These are phyloP conservation scores for Aspergillus sp. DNA, from an alignment of 2,329 filamentous ascomycete species.

Conservation along the genomic window DNA sequence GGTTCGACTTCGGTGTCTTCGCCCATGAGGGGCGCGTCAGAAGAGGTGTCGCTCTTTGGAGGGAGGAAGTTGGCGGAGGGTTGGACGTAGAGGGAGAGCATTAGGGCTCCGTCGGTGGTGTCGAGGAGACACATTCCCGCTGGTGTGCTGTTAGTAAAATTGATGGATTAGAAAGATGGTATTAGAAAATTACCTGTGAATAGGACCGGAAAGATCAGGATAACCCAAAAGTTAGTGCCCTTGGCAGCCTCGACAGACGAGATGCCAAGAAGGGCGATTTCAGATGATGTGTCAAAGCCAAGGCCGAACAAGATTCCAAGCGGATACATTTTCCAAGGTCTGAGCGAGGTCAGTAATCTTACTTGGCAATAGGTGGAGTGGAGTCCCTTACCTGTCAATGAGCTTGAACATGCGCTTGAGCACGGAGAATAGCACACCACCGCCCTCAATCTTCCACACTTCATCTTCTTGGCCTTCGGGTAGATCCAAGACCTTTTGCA, in stretches of 20 bases:
- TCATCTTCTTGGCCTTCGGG: constrained; percentile 50
- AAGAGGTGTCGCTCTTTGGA: constrained; percentile 24
- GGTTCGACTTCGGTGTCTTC: constrained; percentile 24
- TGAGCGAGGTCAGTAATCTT: constrained; percentile 15
- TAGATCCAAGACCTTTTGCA: constrained; percentile 62
- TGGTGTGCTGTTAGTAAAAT: constrained; percentile 29
- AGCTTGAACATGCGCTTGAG: constrained; percentile 77
- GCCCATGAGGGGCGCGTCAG: constrained; percentile 19
- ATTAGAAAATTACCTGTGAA: constrained; percentile 69
- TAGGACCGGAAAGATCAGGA: constrained; percentile 83
- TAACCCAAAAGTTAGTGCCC: constrained; percentile 91
- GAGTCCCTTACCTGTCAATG: constrained; percentile 52
- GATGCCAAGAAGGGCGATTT: constrained; percentile 89
- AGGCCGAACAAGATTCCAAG: constrained; percentile 85
- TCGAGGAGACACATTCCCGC: constrained; percentile 95
- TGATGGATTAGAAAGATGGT: not conserved
- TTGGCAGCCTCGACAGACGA: constrained; percentile 81
- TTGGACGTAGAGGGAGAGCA: constrained; percentile 87
- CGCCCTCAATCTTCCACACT: constrained; percentile 71
- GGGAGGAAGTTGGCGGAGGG: constrained; percentile 46
- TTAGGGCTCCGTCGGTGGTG: constrained; percentile 87
- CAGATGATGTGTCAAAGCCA: constrained; percentile 93
- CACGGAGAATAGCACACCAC: constrained; percentile 70
- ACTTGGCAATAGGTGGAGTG: not conserved
- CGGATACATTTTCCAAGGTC: constrained; percentile 91